These are phyloP conservation scores for Penicillium nordicum DNA, from an alignment of 2,329 filamentous ascomycete species.

Conservation along the genomic window DNA sequence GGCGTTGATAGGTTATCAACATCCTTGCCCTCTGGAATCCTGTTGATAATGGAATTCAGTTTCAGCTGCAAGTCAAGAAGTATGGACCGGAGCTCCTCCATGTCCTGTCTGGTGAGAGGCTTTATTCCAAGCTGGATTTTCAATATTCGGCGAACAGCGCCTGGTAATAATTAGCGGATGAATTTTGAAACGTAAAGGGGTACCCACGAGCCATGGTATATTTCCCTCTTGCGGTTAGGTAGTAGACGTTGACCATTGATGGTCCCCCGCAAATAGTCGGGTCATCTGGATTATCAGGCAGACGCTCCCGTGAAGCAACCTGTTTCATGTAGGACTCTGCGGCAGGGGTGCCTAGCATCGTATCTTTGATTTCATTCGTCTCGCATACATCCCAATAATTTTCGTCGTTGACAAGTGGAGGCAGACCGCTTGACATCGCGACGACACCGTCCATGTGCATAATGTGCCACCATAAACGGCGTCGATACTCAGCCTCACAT, in stretches of 20 bases:
- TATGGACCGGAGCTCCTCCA: slow-evolving; percentile 44
- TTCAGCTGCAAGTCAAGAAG: slow-evolving; percentile 42
- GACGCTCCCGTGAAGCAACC: slow-evolving; percentile 31
- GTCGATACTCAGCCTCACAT: slow-evolving; percentile 45
- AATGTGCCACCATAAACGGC: slow-evolving; percentile 50
- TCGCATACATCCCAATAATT: slow-evolving; percentile 49
- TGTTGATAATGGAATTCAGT: slow-evolving; percentile 41
- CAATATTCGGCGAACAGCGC: slow-evolving; percentile 43
- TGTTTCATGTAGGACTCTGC: slow-evolving; percentile 38
- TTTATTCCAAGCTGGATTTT: slow-evolving; percentile 46
- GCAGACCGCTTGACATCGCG: slow-evolving; percentile 49
- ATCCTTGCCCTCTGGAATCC: slow-evolving; percentile 38
- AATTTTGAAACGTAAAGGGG: not conserved
- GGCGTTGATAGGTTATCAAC: slow-evolving; percentile 19
- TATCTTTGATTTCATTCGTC: slow-evolving; percentile 48
- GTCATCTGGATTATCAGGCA: slow-evolving; percentile 42
- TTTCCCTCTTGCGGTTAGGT: slow-evolving; percentile 44
- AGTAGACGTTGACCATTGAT: slow-evolving; percentile 44
- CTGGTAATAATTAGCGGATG: slow-evolving; percentile 21
- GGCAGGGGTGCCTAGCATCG: slow-evolving; percentile 37
- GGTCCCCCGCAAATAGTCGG: slow-evolving; percentile 40
- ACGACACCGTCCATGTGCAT: slow-evolving; percentile 49
- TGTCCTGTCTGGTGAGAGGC: slow-evolving; percentile 42
- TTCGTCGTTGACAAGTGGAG: slow-evolving; percentile 47
- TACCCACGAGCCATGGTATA: slow-evolving; percentile 46